Conservation (phyloP, 2,329 filamentous ascomycete genomes). For the Sodiomyces alkalinus region DNA sequence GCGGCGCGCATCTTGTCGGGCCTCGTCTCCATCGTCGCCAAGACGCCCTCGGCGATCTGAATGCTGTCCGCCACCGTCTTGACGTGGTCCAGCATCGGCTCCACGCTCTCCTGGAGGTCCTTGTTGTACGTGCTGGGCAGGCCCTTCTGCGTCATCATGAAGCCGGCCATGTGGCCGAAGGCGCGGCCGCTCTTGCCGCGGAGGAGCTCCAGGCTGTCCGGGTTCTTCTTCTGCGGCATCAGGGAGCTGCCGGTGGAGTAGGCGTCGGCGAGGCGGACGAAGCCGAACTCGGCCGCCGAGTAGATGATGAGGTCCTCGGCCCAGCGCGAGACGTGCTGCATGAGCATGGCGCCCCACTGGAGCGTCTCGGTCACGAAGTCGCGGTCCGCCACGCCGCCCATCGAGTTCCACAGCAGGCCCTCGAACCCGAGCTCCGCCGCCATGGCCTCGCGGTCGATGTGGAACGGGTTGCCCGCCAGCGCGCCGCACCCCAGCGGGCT, state of each 20-base stretch:
- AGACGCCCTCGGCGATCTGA: conserved; percentile 67
- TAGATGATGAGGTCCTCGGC: conserved; percentile 81
- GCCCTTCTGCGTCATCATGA: conserved; percentile 59
- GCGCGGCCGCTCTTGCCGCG: conserved; percentile 61
- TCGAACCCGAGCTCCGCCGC: conserved; percentile 71
- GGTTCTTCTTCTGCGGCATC: conserved; percentile 80
- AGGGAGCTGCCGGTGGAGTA: conserved; percentile 64
- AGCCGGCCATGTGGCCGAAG: conserved; percentile 68
- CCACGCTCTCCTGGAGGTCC: conserved; percentile 75
- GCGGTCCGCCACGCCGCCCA: conserved; percentile 60
- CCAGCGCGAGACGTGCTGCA: conserved; percentile 68
- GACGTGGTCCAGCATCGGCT: conserved; percentile 73
- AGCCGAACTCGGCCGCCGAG: conserved; percentile 60
- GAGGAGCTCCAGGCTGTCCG: conserved; percentile 55
- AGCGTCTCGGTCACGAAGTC: conserved; percentile 75
- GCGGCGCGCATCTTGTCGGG: conserved; percentile 67
- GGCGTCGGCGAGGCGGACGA: conserved; percentile 60
- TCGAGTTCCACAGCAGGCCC: conserved; percentile 58
- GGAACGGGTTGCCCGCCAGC: conserved; percentile 68
- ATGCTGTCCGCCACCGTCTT: conserved; percentile 71
- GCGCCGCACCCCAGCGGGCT: conserved; percentile 61
- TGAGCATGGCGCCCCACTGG: conserved; percentile 65
- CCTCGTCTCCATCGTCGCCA: conserved; percentile 54
- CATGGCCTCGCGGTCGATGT: conserved; percentile 66
- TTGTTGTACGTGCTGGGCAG: conserved; percentile 81